Base-by-base conservation (phyloP, 225 moss, liverwort and hornwort genomes). In the Marchantia polymorpha region DNA sequence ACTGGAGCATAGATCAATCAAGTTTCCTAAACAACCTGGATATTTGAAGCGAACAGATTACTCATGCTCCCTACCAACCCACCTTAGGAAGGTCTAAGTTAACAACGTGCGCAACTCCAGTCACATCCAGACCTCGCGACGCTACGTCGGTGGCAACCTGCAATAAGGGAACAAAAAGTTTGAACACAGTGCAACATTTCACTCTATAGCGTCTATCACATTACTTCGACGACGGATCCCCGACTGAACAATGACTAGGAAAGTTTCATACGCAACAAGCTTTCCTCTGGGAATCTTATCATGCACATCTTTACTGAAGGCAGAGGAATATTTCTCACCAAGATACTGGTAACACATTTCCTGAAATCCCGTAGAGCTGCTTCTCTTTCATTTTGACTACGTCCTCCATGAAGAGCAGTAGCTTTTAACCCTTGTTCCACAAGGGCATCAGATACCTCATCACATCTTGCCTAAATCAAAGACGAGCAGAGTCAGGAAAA, bases 31-130 rank as follows among this genome's bases (percentile, higher is more conserved):
- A 8, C 56, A 56, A 65, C 22, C n/a, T 7, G 39, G 5, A 39
- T 2, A 39, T 39, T 39, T 39, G 5, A 2, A 3, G 22, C 22
- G 6, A 60, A 60, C 15, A 60, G 39, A 39, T 39, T 39, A 39
- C 39, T 39, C 39, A 17, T 71, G 5, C 69, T 0, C 17, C 19
- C 46, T 12, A 71, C 70, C 22, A 46, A 48, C 75, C 39, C 69
- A 88, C 88, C 84, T 89, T 97, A 3, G 96, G 96, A 81, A 97
- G 93, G 78, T 97, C 96, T 90, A 97, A 86, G 84, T 97, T 97
- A 70, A 97, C 89, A 83, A 97, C 96, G 79, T 94, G 96, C n/a
- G 93, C 96, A 74, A 97, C 96, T 84, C 96, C 96, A 82, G 94
- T 94, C 59, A 99, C 97, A 68, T 99, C 97, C 85, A 99, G 84